Percentiles rank a stretch among this genome's conserved stretches.
Conservation (phyloP, 345 rosid species). For the Acer negundo region DNA sequence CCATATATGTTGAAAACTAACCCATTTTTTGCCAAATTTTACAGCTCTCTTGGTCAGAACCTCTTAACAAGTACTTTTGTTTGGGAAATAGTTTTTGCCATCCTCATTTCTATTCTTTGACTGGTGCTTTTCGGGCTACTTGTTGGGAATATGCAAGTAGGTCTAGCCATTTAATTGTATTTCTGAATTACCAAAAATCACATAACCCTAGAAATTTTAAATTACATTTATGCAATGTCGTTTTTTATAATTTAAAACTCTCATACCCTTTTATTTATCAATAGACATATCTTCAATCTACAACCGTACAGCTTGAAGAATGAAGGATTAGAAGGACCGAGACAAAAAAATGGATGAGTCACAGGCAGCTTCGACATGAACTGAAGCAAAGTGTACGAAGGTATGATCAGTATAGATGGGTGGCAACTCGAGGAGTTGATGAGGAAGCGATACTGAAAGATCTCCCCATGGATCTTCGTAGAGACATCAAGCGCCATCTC, state of each 20-base stretch:
- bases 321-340: conserved; percentile 62
- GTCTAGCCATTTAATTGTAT: conserved; percentile 7
- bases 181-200: not conserved
- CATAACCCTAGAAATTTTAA: not conserved
- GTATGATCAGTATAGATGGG: conserved; percentile 54
- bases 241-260: not conserved
- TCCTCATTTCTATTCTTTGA: conserved; percentile 37
- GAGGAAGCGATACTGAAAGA: conserved; percentile 48
- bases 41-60: conserved; percentile 55
- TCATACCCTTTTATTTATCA: not conserved
- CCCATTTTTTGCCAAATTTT: conserved; percentile 6
- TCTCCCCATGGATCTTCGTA: conserved; percentile 56
- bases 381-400: conserved; percentile 47
- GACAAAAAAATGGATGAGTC: conserved; percentile 64
- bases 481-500: conserved; percentile 61
- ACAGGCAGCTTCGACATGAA: conserved; percentile 52
- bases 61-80: conserved; percentile 40
- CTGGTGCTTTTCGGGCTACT: conserved; percentile 53
- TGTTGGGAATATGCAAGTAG: conserved; percentile 61
- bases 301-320: conserved; percentile 46
- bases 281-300: conserved; percentile 64
- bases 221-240: not conserved
- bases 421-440: conserved; percentile 61
- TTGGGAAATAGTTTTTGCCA: conserved; percentile 49
- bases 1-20: not conserved